Conservation (phyloP, 2,329 filamentous ascomycete species). For the Alternaria sp. region DNA sequence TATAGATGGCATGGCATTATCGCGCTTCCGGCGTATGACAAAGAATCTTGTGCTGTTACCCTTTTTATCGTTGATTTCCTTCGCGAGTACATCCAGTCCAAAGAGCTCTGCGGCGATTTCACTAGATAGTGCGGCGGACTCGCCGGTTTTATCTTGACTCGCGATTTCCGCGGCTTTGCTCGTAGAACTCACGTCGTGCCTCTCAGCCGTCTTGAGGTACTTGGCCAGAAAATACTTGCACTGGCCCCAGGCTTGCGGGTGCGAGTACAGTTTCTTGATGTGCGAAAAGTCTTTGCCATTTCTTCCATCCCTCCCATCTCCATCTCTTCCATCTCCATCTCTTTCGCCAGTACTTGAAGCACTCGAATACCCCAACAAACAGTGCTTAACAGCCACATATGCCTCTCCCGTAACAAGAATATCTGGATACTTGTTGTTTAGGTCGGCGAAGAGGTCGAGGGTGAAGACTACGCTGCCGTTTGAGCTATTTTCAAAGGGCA, state of each 20-base stretch:
- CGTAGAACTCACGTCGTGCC: slow-evolving; percentile 84
- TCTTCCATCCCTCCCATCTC: background rate
- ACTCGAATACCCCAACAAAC: slow-evolving; percentile 67
- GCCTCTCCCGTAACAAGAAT: slow-evolving; percentile 81
- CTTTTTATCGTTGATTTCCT: slow-evolving; percentile 72
- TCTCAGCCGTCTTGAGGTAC: slow-evolving; percentile 75
- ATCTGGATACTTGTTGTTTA: slow-evolving; percentile 66
- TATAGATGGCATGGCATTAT: background rate
- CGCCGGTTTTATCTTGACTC: slow-evolving; percentile 65
- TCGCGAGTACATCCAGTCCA: slow-evolving; percentile 71
- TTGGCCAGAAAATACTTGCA: slow-evolving; percentile 76
- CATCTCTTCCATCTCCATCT: background rate
- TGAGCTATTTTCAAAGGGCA: slow-evolving; percentile 95
- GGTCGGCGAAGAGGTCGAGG: slow-evolving; percentile 85
- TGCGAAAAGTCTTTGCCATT: slow-evolving; percentile 56
- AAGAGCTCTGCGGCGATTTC: slow-evolving; percentile 73
- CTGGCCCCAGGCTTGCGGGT: slow-evolving; percentile 95
- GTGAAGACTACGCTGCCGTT: slow-evolving; percentile 93
- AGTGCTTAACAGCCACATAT: slow-evolving; percentile 89
- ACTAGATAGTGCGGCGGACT: slow-evolving; percentile 79
- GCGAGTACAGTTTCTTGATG: slow-evolving; percentile 82
- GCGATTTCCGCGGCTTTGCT: slow-evolving; percentile 80
- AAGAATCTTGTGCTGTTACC: slow-evolving; percentile 85
- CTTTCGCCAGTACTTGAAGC: background rate
- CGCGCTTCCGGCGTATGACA: slow-evolving; percentile 57